Base-by-base conservation (phyloP, 1,139 yeast species). In the Debaryomyces udenii region DNA sequence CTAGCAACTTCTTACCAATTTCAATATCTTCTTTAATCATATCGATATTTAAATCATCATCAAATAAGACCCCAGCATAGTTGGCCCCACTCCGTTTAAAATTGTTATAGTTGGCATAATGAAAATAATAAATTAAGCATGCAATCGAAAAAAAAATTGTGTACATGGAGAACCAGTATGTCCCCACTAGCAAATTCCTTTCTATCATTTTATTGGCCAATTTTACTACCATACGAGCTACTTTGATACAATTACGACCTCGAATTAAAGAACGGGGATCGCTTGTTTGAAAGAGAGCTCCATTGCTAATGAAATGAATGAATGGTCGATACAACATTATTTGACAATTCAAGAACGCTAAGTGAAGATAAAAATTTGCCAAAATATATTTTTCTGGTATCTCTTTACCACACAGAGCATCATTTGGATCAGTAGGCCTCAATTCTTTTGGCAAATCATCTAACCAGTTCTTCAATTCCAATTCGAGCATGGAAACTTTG, bases 91-190 rank as follows among this genome's bases (percentile, higher is more conserved):
- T 47, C 31, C 43, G 41, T 16, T 49, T 46, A 17, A 49, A 47
- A 26, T 53, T 53, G 32, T 62, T 59, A 50, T 69, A 68, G 50
- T 71, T 70, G 4, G 77, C 77, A 60, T 86, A 94, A 61, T 88
- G 96, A 44, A 83, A 86, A 57, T 88, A 90, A 56, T 86, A 90
- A 7, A 88, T 81, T 53, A 90, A 70, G 52, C 96, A 87, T 0
- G 96, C 96, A 41, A 90, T 90, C 3, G 96, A 83, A 59, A 88
- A 90, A 60, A 90, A 90, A n/a, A 90, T 85, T 0, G 96, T 88
- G 60, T 90, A 90, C 62, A 86, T 85, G 11, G 94, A 84, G 58
- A 89, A 90, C 96, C 96, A 89, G 60, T 90, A 90, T 2, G 96
- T 87, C 1, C 96, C 96, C 46, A 86, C 81, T 42, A 90, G 69